Evolutionary conservation across 2,329 filamentous ascomycete species (phyloP), one percentile per base, ranked within the genome.

Genomic region (Diaporthe batatas): DNA sequence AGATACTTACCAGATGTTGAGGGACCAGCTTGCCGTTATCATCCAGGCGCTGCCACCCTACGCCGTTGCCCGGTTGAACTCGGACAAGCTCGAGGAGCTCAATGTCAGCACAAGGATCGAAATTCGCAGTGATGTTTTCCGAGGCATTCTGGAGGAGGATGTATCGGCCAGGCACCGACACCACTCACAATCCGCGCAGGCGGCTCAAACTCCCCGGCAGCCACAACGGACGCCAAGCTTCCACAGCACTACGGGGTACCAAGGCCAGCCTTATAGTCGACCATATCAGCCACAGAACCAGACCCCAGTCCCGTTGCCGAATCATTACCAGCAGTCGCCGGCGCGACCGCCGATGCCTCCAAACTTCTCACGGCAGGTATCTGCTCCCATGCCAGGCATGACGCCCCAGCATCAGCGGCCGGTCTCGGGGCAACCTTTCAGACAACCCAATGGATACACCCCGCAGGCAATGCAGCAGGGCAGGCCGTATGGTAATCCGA

Each of bases 131-230:
- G 91, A 92, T 68, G 91, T 94, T 78, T 93, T 93, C 80, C 89
- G 89, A 75, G 95, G 95, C 6, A 90, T 92, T 5, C 91, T 97
- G 90, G 94, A 97, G 77, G 94, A 96, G 77, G 94, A 97, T 76
- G 87, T 87, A 51, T 89, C 88, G 55, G 85, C 86, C 57, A 85
- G 88, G 53, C 77, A 86, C 44, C 80, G 84, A 68, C 83, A 84
- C 42, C 81, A 83, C 73, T 80, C 82, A 64, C 80, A 81, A 68
- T 77, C 83, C 64, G 79, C 78, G n/a, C 77, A 78, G 75, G 77
- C 75, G 42, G 79, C 79, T 21, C 77, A 78, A 32, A 79, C 72
- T 47, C 75, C 78, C 72, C 79, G 73, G 78, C 84, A 78, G 77
- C 74, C 74, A 75, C 86, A 81, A 75, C 82, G 79, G 57, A 82